Conservation (phyloP, 495 filamentous ascomycete species). For the Talaromyces stipitatus region DNA sequence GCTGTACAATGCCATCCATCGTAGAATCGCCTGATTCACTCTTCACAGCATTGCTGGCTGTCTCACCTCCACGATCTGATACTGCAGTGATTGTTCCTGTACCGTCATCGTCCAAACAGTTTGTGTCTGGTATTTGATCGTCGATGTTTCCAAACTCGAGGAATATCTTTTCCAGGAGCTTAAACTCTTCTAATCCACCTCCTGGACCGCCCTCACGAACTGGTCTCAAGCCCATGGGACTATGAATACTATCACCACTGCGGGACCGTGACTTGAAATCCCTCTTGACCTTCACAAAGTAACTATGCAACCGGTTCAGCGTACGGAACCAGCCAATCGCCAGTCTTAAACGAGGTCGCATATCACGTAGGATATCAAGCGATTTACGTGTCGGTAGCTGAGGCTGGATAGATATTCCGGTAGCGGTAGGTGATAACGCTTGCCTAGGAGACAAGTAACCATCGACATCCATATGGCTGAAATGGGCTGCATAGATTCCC, state of each 20-base stretch:
- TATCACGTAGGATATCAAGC: slow-evolving; percentile 49
- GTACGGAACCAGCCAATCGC: slow-evolving; percentile 62
- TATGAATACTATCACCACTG: slow-evolving; percentile 26
- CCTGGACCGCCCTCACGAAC: slow-evolving; percentile 46
- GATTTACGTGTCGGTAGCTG: slow-evolving; percentile 40
- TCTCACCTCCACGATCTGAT: slow-evolving; percentile 29
- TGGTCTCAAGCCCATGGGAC: slow-evolving; percentile 31
- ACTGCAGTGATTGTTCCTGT: slow-evolving; percentile 15
- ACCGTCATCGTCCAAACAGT: slow-evolving; percentile 26
- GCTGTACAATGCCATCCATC: slow-evolving; percentile 24
- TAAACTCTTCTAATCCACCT: slow-evolving; percentile 68
- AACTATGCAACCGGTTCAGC: slow-evolving; percentile 59
- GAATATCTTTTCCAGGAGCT: slow-evolving; percentile 48
- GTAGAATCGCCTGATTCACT: slow-evolving; percentile 32
- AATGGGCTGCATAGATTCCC: slow-evolving; percentile 63
- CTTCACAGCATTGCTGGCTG: slow-evolving; percentile 33
- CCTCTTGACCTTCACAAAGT: slow-evolving; percentile 56
- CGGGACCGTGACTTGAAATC: slow-evolving; percentile 47
- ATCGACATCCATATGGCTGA: slow-evolving; percentile 70
- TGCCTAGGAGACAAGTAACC: slow-evolving; percentile 42
- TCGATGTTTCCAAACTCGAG: slow-evolving; percentile 49
- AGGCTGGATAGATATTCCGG: slow-evolving; percentile 8
- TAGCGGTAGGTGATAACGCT: slow-evolving; percentile 16
- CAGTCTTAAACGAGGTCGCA: slow-evolving; percentile 62
- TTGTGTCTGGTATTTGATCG: slow-evolving; percentile 28